Evolutionary conservation across 116 monocot species (phyloP), one percentile per base, ranked within the genome.

Genomic region (Cymodocea nodosa): DNA sequence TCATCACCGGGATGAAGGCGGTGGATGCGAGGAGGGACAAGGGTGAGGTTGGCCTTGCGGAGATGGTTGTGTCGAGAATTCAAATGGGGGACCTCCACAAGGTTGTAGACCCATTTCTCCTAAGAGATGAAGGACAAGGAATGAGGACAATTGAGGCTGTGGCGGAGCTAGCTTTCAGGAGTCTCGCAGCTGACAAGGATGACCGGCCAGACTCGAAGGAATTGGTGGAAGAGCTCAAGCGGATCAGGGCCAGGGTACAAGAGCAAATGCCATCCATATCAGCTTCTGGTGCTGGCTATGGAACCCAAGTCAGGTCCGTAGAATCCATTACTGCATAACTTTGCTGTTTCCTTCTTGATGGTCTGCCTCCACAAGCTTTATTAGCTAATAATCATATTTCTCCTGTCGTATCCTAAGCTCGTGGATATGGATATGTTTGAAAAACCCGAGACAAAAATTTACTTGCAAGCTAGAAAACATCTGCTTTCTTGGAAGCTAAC

Each of bases 91-190:
- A 59, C 62, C 75, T 93, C 17, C 62, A 59, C 15, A 57, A 82
- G 74, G 84, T 93, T 35, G 80, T 93, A 2, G 93, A 93, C 54
- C 82, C 80, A 11, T 59, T 59, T 20, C 35, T 93, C 52, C 40
- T 76, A 34, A 51, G 30, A 34, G 23, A 69, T 2, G 76, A 69
- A 0, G 76, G 57, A 35, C 64, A 63, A 17, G 64, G 16, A 35
- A 65, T 74, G 73, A 63, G 39, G 22, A 72, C 72, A 2, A 68
- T 89, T 0, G 94, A 94, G 65, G 80, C 89, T 0, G 80, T 82
- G 15, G 86, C 86, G 6, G 94, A 94, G 70, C 78, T 94, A 15
- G 94, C 94, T 0, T 94, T 94, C 72, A 59, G 89, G 52, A 89
- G 89, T 59, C 72, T 94, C 39, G 86, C 89, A 0, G 79, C 51